These are phyloP conservation scores for Hanseniaspora meyeri DNA, from an alignment of 805 yeast genomes.

Conservation along the genomic window DNA sequence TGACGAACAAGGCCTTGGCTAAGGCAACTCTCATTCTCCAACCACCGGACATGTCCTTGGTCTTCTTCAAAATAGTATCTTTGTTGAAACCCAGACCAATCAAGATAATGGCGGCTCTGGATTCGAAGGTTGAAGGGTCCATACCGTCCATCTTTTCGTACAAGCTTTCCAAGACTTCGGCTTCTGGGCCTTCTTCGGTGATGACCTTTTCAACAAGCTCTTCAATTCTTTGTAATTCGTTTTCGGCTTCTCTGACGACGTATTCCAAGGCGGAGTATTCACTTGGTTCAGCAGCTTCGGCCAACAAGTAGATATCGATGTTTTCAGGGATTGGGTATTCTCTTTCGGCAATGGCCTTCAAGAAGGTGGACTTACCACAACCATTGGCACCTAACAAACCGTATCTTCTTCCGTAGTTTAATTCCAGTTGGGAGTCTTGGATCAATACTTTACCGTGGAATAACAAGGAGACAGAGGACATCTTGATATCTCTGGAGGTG, in stretches of 20 bases:
- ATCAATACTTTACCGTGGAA: constrained; percentile 96
- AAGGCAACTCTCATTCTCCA: constrained; percentile 99
- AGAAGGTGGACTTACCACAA: constrained; percentile 93
- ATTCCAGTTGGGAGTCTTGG: constrained; percentile 83
- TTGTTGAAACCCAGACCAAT: constrained; percentile 95
- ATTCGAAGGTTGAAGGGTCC: constrained; percentile 93
- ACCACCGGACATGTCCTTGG: constrained; percentile 99
- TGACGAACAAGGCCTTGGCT: constrained; percentile 94
- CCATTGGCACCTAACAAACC: constrained; percentile 98
- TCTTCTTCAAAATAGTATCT: constrained; percentile 76
- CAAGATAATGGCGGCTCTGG: constrained; percentile 88
- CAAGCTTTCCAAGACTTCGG: constrained; percentile 67
- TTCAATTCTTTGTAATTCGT: constrained; percentile 81
- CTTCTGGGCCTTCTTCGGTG: constrained; percentile 88
- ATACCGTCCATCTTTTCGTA: constrained; percentile 91
- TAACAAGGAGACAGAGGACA: constrained; percentile 76
- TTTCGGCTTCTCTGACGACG: constrained; percentile 93
- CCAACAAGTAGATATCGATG: constrained; percentile 82
- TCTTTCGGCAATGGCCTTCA: constrained; percentile 87
- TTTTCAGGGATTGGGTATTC: constrained; percentile 90
- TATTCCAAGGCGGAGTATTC: constrained; percentile 87
- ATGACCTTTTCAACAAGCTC: constrained; percentile 80
- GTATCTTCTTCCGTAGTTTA: constrained; percentile 94
- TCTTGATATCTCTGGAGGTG: constrained; percentile 87
- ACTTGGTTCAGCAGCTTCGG: constrained; percentile 95